Evolutionary conservation across 1,139 yeast genomes (phyloP), one percentile per base, ranked within the genome.

Genomic region (Trichomonascaceae sp.): DNA sequence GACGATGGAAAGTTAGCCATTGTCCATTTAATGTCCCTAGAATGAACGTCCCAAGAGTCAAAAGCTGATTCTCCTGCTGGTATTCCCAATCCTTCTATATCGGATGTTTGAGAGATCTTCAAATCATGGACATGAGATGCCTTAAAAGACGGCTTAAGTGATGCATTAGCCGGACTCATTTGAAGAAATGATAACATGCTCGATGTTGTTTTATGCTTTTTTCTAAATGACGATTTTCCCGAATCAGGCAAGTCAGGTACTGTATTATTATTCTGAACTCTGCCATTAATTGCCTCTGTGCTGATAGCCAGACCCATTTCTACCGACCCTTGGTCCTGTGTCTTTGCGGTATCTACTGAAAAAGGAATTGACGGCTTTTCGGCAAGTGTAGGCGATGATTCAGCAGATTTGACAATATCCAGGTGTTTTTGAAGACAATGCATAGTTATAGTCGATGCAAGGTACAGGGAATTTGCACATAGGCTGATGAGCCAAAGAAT

Each of bases 31-130:
- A 55, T 22, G n/a, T 55, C 59, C 18, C 53, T 41, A 32, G 59
- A 55, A 45, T 55, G 57, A 20, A 57, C 57, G 18, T 59, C 61
- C 61, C 61, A 59, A n/a, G 57, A 53, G 43, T 59, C 61, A 39
- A 59, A 57, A 3, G 53, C 55, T 27, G 49, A 27, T 10, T 43
- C 30, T 4, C 45, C 53, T 19, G 30, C 24, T 2, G 53, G 53
- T 13, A 50, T 50, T 8, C 39, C 46, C 10, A 48, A 22, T 12
- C 53, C 49, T 10, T 45, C 45, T 15, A 46, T 20, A 5, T 38
- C 46, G 3, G 53, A 27, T 2, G 27, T 6, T 17, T 27, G 22
- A 15, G 45, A 12, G 10, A 13, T 27, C 10, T 20, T 32, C 3
- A 41, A 17, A 20, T 43, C 52, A 18, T 46, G 47, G n/a, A 49